phyloP scores from a whole-genome alignment of 2,329 filamentous ascomycete species.

The Pseudonectria buxi region DNA sequence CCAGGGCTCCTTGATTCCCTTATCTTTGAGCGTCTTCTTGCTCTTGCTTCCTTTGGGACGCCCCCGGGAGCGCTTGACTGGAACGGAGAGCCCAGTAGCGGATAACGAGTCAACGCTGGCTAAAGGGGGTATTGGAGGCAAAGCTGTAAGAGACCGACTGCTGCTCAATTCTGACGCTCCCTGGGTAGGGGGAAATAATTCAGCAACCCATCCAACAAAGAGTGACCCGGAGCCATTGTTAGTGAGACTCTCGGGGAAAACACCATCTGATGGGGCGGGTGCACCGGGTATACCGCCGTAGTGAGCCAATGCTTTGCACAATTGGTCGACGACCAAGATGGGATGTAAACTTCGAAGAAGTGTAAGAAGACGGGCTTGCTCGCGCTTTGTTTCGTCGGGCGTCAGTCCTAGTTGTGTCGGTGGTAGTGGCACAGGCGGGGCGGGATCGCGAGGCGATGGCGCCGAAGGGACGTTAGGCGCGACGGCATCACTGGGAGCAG shows the following conservation, averaged over 20 bases:
- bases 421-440: constrained; percentile 11
- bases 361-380: constrained; percentile 54
- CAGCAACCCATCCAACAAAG: constrained; percentile 56
- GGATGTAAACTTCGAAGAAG: constrained; percentile 51
- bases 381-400: constrained; percentile 46
- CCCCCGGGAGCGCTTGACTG: constrained; percentile 41
- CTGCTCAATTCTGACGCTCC: constrained; percentile 24
- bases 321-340: constrained; percentile 51
- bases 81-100: constrained; percentile 2
- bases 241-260: constrained; percentile 49
- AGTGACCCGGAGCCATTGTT: constrained; percentile 51
- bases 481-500: not conserved
- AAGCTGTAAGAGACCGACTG: constrained; percentile 13
- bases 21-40: constrained; percentile 37
- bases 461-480: not conserved
- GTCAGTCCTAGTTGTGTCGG: constrained; percentile 6
- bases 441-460: constrained; percentile 1
- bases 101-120: constrained; percentile 6
- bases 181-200: constrained; percentile 50
- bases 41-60: constrained; percentile 49
- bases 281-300: constrained; percentile 55
- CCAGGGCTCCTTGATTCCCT: constrained; percentile 41
- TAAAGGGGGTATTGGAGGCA: constrained; percentile 1
- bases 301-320: constrained; percentile 56
- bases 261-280: constrained; percentile 43